phyloP scores from a whole-genome alignment of 306 rosid species.

The Prunus davidiana region DNA sequence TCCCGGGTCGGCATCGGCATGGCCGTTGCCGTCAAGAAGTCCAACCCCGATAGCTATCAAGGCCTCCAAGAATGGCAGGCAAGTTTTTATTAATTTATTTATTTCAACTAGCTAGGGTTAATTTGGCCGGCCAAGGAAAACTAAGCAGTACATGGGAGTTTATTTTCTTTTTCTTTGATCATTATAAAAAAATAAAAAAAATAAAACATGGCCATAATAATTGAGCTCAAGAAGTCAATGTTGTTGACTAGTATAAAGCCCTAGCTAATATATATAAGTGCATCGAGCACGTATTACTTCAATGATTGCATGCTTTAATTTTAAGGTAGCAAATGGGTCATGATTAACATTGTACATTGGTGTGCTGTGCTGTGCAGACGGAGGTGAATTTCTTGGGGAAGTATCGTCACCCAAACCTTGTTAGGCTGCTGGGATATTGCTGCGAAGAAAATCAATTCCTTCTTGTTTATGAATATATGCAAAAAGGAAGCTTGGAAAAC shows the following conservation, averaged over 20 bases:
- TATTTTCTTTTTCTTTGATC: not conserved
- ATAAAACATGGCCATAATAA: not conserved
- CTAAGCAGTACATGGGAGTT: not conserved
- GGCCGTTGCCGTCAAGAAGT: constrained; percentile 82
- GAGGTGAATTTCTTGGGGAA: constrained; percentile 84
- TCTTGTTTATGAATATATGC: constrained; percentile 72
- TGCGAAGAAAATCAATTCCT: constrained; percentile 65
- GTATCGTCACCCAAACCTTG: constrained; percentile 73
- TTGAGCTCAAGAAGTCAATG: not conserved
- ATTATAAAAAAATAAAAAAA: not conserved
- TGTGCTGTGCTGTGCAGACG: constrained; percentile 35
- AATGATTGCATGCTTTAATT: not conserved
- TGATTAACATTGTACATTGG: not conserved
- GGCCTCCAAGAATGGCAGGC: constrained; percentile 84
- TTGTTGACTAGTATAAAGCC: not conserved
- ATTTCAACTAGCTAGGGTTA: not conserved
- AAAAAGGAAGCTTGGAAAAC: constrained; percentile 78
- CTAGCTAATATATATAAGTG: not conserved
- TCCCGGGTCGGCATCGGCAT: constrained; percentile 64
- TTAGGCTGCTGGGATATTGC: constrained; percentile 69
- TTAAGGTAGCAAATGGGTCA: not conserved
- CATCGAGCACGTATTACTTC: not conserved
- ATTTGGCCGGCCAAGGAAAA: not conserved
- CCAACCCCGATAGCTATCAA: constrained; percentile 65
- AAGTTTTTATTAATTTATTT: not conserved